Percentiles rank a stretch among this genome's conserved stretches.
phyloP scores from a whole-genome alignment of 2,329 filamentous ascomycete species.

The Hypoxylon rubiginosum region DNA sequence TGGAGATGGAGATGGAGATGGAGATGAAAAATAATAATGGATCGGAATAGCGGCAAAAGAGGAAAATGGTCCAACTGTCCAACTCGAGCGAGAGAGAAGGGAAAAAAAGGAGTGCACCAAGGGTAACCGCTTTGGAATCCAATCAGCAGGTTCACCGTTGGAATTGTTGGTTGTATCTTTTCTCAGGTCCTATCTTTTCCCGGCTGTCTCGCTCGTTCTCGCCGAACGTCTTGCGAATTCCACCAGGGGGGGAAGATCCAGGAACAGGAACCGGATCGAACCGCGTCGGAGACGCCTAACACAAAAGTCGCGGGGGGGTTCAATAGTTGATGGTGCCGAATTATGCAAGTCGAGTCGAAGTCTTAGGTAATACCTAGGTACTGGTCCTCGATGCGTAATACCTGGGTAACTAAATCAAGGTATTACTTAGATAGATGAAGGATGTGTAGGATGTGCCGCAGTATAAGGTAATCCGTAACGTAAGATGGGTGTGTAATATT shows the following conservation, averaged over 20 bases:
- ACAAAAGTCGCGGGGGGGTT: constrained; percentile 17
- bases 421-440: neutral
- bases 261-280: constrained; percentile 36
- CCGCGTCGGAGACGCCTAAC: constrained; percentile 38
- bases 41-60: constrained; percentile 35
- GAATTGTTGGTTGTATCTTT: constrained; percentile 17
- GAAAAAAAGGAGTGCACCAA: neutral
- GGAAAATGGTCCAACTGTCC: neutral
- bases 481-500: constrained; percentile 22
- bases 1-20: too few species aligned
- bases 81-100: too few species aligned
- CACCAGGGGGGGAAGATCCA: constrained; percentile 25
- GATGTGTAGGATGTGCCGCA: constrained; percentile 10
- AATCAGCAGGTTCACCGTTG: constrained; percentile 34
- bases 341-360: constrained; percentile 34
- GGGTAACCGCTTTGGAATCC: constrained; percentile 15
- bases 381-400: constrained; percentile 17
- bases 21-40: constrained; percentile 17
- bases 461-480: constrained; percentile 31
- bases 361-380: constrained; percentile 47
- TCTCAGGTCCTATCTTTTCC: constrained; percentile 9
- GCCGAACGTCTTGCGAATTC: constrained; percentile 39
- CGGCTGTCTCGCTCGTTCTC: constrained; percentile 33
- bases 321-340: constrained; percentile 7
- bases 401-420: neutral